A percentile compares a stretch with the other conserved stretches of the same genome.
Evolutionary conservation across 2,329 filamentous ascomycete species (phyloP).

Genomic region (Alternaria incomplexa): DNA sequence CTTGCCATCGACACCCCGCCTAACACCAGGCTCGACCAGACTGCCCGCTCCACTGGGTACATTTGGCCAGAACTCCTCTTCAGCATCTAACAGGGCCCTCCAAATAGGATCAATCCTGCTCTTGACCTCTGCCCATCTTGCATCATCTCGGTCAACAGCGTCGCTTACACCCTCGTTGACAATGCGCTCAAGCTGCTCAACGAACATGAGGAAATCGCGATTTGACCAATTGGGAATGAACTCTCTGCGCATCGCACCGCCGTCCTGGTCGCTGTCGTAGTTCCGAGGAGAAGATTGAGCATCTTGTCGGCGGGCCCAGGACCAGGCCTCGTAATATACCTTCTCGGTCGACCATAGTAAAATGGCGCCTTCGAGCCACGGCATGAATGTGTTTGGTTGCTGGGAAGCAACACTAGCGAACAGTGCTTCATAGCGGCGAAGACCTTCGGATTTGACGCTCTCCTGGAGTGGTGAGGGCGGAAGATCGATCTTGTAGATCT

Average conservation of each 20-base stretch:
- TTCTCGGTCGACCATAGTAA: conserved; percentile 45
- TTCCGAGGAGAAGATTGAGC: conserved; percentile 23
- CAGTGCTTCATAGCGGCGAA: conserved; percentile 38
- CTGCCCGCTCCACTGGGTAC: conserved; percentile 8
- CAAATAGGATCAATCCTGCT: conserved; percentile 31
- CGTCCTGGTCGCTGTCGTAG: conserved; percentile 62
- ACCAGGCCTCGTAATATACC: conserved; percentile 44
- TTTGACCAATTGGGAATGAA: conserved; percentile 75
- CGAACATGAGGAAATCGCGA: conserved; percentile 65
- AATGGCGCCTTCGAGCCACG: conserved; percentile 43
- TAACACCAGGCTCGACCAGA: conserved; percentile 11
- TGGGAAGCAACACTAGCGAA: conserved; percentile 21
- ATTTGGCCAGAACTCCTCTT: conserved; percentile 44
- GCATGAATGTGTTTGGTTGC: conserved; percentile 23
- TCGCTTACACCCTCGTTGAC: conserved; percentile 56
- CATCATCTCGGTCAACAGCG: conserved; percentile 26
- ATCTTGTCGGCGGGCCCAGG: conserved; percentile 38
- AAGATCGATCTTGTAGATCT: conserved; percentile 33
- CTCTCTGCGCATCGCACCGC: conserved; percentile 66
- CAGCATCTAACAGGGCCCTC: conserved; percentile 38
- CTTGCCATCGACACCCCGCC: conserved; percentile 2
- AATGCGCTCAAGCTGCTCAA: conserved; percentile 60
- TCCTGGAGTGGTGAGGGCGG: conserved; percentile 17
- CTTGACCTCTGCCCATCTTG: conserved; percentile 27
- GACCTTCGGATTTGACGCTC: conserved; percentile 30